Conservation (phyloP, 495 filamentous ascomycete species). For the Neurospora hispaniola region DNA sequence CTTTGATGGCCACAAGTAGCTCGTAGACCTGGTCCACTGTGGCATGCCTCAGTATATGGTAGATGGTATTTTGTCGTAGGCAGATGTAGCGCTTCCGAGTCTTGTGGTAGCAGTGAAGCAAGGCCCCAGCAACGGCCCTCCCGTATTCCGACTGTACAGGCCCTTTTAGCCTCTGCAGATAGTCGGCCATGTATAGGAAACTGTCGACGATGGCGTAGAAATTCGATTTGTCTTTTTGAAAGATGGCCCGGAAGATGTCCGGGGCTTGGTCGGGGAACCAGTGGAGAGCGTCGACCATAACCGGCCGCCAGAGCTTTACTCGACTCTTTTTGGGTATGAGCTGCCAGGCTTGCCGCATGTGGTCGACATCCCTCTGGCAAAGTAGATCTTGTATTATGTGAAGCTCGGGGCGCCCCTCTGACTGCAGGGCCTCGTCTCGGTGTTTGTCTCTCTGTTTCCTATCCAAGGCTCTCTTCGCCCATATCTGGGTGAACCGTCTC, state of each 20-base stretch:
- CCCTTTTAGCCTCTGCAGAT: background rate
- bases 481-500: background rate
- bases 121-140: background rate
- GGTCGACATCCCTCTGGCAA: background rate
- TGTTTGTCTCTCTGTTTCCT: background rate
- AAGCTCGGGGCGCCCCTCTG: background rate
- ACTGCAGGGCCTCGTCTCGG: background rate
- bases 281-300: constrained; percentile 44
- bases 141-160: background rate
- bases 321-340: background rate
- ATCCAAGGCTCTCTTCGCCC: background rate
- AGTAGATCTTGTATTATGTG: background rate
- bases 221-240: constrained; percentile 30
- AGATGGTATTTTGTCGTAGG: constrained; percentile 23
- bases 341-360: background rate
- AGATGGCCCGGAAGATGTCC: constrained; percentile 40
- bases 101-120: constrained; percentile 9
- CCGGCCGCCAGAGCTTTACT: constrained; percentile 33
- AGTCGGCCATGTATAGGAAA: background rate
- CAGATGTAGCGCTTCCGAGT: constrained; percentile 9
- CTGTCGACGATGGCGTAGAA: constrained; percentile 30
- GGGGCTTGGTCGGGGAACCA: constrained; percentile 31
- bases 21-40: constrained; percentile 8
- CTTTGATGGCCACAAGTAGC: constrained; percentile 24
- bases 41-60: constrained; percentile 8